Base-by-base conservation (phyloP, 805 yeast genomes). In the Hanseniaspora thailandica region DNA sequence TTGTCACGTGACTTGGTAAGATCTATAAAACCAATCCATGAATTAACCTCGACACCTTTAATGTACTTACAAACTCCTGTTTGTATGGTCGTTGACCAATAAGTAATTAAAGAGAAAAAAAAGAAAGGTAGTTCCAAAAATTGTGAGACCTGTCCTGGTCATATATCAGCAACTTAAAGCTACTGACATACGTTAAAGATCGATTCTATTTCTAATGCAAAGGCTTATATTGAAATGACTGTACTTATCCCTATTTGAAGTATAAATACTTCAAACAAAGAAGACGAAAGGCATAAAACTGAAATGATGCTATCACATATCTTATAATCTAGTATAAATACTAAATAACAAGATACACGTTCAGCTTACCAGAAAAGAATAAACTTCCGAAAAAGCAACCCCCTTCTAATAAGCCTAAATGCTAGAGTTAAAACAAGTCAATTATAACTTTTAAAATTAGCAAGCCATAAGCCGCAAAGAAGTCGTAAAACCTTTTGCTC, bases 161-260 rank as follows among this genome's bases (percentile, higher is more conserved):
- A 26, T 43, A 22, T 28, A 17, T 4, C 20, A 38, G 13, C 26
- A 38, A 23, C 31, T 35, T 33, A 10, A 28, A 41, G 45, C 31
- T 15, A 22, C 22, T 26, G n/a, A 10, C 22, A 33, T 9, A 43
- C 12, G 46, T 28, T 19, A 43, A 43, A 43, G 25, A 43, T 43
- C 35, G 23, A 43, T 40, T 50, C 30, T 50, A 50, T 50, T 43
- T 35, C 54, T 43, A 50, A 50, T 28, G 54, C 47, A 50, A 50
- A 50, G 54, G 54, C 47, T 50, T 50, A 50, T 50, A 50, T 50
- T 50, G 44, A 34, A 50, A 50, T 50, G 31, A 50, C 54, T 31
- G 54, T 50, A 13, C 47, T 40, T 34, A 15, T 35, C 34, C 26
- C 19, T 35, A 20, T 10, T 9, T 17, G 8, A 12, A 22, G 35